Conservation (phyloP, 1,284 basidiomycete species). For the Entoloma clypeatum region DNA sequence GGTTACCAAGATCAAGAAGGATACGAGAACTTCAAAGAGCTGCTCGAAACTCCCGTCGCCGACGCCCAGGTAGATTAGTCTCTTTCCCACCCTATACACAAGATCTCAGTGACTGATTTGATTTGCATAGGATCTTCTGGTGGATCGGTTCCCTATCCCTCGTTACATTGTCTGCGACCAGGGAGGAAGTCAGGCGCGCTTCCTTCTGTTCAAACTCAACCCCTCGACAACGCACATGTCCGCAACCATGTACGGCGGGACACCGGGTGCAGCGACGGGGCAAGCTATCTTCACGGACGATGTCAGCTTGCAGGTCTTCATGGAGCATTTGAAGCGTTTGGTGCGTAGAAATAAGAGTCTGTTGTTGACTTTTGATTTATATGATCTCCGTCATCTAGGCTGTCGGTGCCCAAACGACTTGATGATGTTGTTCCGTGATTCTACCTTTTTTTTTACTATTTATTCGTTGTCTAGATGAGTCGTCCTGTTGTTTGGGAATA, state of each 20-base stretch:
- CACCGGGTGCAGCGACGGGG: constrained; percentile 61
- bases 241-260: constrained; percentile 79
- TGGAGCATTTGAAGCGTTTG: constrained; percentile 91
- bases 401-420: constrained; percentile 70
- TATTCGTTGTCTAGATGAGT: constrained; percentile 13
- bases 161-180: constrained; percentile 98
- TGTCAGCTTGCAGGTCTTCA: constrained; percentile 95
- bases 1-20: constrained; percentile 99
- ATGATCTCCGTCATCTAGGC: constrained; percentile 38
- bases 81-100: neutral
- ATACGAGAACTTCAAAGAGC: constrained; percentile 97
- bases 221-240: constrained; percentile 98
- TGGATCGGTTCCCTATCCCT: constrained; percentile 95
- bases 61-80: constrained; percentile 63
- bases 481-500: constrained; percentile 17
- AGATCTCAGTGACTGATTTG: constrained; percentile 1
- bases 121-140: constrained; percentile 74
- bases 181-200: constrained; percentile 95
- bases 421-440: constrained; percentile 18
- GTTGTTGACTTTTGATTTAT: too few relatives aligned
- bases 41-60: constrained; percentile 79
- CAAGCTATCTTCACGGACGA: constrained; percentile 99
- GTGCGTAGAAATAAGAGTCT: too few relatives aligned
- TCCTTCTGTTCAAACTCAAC: constrained; percentile 95
- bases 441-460: constrained; percentile 7